These are phyloP conservation scores for Pilaira anomala DNA, from an alignment of 192 early-diverging fungal genomes.

Conservation along the genomic window DNA sequence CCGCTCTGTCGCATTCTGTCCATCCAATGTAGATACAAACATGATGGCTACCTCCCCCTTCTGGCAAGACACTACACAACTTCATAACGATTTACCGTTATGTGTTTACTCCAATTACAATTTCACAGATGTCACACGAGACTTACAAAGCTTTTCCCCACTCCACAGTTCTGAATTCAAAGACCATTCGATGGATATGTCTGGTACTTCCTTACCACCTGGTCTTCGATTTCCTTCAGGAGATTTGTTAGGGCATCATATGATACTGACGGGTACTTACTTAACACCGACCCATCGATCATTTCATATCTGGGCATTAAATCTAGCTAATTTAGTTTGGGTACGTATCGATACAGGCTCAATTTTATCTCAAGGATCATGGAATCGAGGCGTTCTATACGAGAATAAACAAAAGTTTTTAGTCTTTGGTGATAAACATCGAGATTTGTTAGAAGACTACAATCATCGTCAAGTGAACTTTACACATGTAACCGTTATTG, in stretches of 20 bases:
- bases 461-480: constrained; percentile 73
- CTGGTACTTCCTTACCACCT: constrained; percentile 61
- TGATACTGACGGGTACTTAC: constrained; percentile 67
- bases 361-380: constrained; percentile 64
- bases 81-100: constrained; percentile 17
- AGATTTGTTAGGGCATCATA: constrained; percentile 58
- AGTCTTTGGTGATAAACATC: constrained; percentile 63
- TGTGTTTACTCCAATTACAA: constrained; percentile 77
- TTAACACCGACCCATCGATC: constrained; percentile 59
- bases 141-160: constrained; percentile 58
- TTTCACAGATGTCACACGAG: constrained; percentile 67
- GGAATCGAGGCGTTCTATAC: constrained; percentile 67
- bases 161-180: constrained; percentile 51
- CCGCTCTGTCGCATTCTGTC: constrained; percentile 58
- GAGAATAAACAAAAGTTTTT: constrained; percentile 57
- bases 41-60: not conserved
- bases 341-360: constrained; percentile 60
- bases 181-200: constrained; percentile 60
- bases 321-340: constrained; percentile 56
- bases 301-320: constrained; percentile 66
- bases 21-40: constrained; percentile 7
- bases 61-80: not conserved
- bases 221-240: constrained; percentile 75
- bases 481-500: constrained; percentile 61
- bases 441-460: constrained; percentile 70